Conservation (phyloP, 768 basidiomycete genomes). For the Lentinula guzmanii region DNA sequence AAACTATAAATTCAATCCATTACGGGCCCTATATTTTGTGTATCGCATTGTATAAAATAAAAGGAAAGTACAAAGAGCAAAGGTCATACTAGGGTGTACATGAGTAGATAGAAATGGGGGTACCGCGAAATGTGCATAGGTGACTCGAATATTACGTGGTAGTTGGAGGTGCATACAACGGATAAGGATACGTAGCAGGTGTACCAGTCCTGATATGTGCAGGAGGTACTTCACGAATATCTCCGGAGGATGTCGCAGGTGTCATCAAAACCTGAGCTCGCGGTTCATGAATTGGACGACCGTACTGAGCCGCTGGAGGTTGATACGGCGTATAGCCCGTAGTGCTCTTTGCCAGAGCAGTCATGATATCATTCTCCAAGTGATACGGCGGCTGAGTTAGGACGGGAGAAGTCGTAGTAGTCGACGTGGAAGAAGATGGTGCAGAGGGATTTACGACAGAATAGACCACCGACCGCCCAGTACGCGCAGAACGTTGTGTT, state of each 20-base stretch:
- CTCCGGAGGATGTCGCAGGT: neutral
- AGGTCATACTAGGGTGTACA: neutral
- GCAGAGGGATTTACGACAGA: conserved; percentile 4
- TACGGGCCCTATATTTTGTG: too few relatives aligned
- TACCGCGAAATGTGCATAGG: too few relatives aligned
- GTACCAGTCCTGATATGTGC: neutral
- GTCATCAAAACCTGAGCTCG: neutral
- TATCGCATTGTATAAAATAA: too few relatives aligned
- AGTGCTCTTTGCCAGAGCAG: neutral
- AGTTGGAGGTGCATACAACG: neutral
- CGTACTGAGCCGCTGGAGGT: neutral
- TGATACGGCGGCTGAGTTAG: neutral
- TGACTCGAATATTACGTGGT: neutral
- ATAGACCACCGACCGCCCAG: neutral
- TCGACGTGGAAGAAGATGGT: neutral
- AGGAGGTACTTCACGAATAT: neutral
- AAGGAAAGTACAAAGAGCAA: too few relatives aligned
- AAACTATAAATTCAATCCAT: too few relatives aligned
- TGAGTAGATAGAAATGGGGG: too few relatives aligned
- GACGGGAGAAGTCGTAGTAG: neutral
- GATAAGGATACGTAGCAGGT: neutral
- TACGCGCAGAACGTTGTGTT: neutral
- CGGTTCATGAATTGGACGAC: neutral
- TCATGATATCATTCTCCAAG: neutral
- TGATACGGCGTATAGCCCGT: conserved; percentile 4